Conservation (phyloP, 352 stramenopile species). For the Nothophytophthora sp. region DNA sequence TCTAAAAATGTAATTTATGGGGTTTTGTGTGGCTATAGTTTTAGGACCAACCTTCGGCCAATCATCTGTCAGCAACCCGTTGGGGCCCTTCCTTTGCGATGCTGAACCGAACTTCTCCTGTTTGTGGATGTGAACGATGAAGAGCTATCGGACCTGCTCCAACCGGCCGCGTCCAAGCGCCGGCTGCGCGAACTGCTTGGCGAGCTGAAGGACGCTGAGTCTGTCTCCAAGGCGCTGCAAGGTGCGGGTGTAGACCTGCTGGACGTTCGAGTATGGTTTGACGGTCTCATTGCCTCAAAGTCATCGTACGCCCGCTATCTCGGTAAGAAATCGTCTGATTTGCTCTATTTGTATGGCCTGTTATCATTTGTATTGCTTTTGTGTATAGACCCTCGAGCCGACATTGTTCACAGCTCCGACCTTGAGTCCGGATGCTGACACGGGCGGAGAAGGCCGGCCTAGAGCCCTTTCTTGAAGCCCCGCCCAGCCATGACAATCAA, state of each 20-base stretch:
- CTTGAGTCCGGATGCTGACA: slow-evolving; percentile 3
- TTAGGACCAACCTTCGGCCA: too few relatives aligned
- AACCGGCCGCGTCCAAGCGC: too few relatives aligned
- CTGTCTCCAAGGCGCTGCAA: slow-evolving; percentile 5
- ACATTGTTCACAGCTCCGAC: slow-evolving; percentile 8
- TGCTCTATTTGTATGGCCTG: too few relatives aligned
- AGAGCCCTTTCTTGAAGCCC: neutral
- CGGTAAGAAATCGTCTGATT: too few relatives aligned
- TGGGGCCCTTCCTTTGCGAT: too few relatives aligned
- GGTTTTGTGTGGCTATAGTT: too few relatives aligned
- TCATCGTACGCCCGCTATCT: neutral
- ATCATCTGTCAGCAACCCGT: too few relatives aligned
- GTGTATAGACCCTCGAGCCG: slow-evolving; percentile 1
- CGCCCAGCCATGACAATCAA: neutral
- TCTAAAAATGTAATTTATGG: too few relatives aligned
- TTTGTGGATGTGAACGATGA: too few relatives aligned
- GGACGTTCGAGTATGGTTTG: slow-evolving; percentile 9
- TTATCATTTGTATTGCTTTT: neutral
- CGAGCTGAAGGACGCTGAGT: slow-evolving; percentile 5
- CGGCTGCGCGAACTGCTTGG: neutral
- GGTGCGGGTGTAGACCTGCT: neutral
- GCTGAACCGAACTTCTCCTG: too few relatives aligned
- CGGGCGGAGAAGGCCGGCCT: slow-evolving; percentile 2
- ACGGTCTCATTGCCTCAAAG: neutral
- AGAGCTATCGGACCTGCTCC: too few relatives aligned